These are phyloP conservation scores for Penicillium simplicissimum DNA, from an alignment of 495 filamentous ascomycete genomes.

Conservation along the genomic window DNA sequence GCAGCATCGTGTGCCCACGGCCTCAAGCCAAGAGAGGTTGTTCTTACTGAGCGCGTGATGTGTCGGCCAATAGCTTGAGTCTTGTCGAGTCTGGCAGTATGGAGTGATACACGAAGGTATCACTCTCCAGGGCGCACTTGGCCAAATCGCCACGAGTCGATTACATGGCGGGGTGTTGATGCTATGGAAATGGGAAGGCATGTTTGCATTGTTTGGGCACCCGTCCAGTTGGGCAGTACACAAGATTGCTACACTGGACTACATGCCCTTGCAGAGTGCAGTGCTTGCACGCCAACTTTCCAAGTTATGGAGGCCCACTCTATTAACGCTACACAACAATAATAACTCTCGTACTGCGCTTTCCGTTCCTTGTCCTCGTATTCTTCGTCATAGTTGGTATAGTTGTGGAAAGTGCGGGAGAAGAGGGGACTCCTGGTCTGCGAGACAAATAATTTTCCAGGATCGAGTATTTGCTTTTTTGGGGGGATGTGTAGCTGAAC, in stretches of 20 bases:
- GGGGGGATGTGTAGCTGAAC: neutral
- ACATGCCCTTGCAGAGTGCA: too few relatives aligned
- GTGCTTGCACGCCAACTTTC: neutral
- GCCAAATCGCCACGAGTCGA: neutral
- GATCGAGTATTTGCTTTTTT: neutral
- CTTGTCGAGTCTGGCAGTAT: too few relatives aligned
- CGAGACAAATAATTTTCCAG: constrained; percentile 13
- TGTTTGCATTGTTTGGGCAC: constrained; percentile 12
- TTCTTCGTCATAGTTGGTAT: constrained; percentile 3
- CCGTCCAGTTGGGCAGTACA: too few relatives aligned
- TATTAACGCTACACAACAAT: neutral
- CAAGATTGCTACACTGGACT: too few relatives aligned
- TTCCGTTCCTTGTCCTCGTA: neutral
- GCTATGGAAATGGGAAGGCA: neutral
- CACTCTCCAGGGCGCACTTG: neutral
- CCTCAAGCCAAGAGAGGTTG: neutral
- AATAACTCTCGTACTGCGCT: neutral
- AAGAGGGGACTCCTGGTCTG: constrained; percentile 28
- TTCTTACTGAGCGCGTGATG: neutral
- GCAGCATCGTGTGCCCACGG: constrained; percentile 19
- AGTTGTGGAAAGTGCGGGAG: constrained; percentile 23
- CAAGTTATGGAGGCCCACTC: neutral
- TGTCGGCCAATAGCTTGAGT: too few relatives aligned
- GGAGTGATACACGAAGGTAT: neutral
- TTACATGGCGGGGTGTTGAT: neutral